Evolutionary conservation across 169 alveolate genomes (phyloP), one percentile per base, ranked within the genome.

Genomic region (Eimeria necatrix): DNA sequence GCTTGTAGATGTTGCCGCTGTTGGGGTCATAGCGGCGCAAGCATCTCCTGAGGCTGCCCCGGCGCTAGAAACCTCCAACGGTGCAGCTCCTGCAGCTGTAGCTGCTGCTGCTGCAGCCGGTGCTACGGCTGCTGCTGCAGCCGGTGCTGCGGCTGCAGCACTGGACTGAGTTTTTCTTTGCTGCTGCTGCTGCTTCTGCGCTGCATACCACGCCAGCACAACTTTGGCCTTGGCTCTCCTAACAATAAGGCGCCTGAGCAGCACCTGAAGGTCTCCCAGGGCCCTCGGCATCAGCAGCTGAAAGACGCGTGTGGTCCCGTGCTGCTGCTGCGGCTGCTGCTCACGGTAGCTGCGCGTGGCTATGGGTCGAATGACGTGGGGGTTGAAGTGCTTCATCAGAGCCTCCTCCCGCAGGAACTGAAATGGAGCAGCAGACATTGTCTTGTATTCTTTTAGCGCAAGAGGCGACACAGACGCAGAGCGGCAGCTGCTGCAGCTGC

Each of bases 231-330:
- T 86, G 7, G 93, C 93, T 2, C 93, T 10, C 5, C 93, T 46
- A 4, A 86, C 20, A 16, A 86, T 46, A 20, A 86, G 84, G 20
- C 93, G 93, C 83, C 70, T 86, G 32, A 86, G 83, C 93, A 86
- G 60, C 9, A 46, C 84, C 61, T 32, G 61, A 16, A 86, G 64
- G 24, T 86, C 93, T 18, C 93, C 93, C 14, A 24, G 93, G 7
- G 93, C 93, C 5, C 93, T 26, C 8, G 60, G 93, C 93, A 86
- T 86, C 41, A 86, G 93, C 14, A 86, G 93, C 83, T 86, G 93
- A n/a, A 86, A 86, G 10, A 26, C 59, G 10, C 93, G 53, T 4
- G 70, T 49, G 48, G 78, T 48, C 78, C 64, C 16, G 41, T 24
- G 85, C 41, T 26, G 16, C 85, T 74, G 85, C 16, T 74, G 60